These are phyloP conservation scores for Malbranchea cinnamomea DNA, from an alignment of 2,329 filamentous ascomycete genomes.

Conservation along the genomic window DNA sequence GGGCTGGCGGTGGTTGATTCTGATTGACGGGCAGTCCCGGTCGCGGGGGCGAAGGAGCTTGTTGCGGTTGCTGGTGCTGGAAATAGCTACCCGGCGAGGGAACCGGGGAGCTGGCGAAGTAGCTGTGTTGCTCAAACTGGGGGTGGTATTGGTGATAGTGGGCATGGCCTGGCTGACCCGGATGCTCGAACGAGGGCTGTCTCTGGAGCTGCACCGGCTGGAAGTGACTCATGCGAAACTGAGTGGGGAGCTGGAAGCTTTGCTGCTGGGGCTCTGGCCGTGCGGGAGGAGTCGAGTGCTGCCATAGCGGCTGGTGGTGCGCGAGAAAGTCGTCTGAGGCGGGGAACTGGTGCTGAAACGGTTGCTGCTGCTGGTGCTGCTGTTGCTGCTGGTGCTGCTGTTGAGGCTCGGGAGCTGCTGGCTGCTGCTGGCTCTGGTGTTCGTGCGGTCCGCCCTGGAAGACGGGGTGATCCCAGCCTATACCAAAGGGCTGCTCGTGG, in stretches of 20 bases:
- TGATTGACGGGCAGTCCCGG: too few species aligned
- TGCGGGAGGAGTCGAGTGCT: slow-evolving; percentile 11
- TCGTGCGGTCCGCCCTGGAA: slow-evolving; percentile 17
- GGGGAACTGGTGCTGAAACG: slow-evolving; percentile 20
- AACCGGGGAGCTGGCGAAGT: slow-evolving; percentile 13
- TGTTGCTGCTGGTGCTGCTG: slow-evolving; percentile 11
- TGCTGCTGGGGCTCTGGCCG: slow-evolving; percentile 12
- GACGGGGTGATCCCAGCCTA: slow-evolving; percentile 24
- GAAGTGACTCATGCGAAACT: slow-evolving; percentile 5
- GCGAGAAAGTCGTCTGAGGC: too few species aligned
- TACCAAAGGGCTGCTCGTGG: slow-evolving; percentile 18
- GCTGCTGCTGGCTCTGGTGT: slow-evolving; percentile 4
- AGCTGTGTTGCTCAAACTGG: slow-evolving; percentile 18
- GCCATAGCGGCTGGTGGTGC: slow-evolving; percentile 18
- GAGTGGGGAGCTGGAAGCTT: slow-evolving; percentile 5
- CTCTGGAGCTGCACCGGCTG: slow-evolving; percentile 10
- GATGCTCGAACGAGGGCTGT: slow-evolving; percentile 5
- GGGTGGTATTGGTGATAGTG: slow-evolving; percentile 21
- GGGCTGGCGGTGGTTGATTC: neutral
- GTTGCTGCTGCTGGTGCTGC: slow-evolving; percentile 13
- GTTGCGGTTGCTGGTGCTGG: slow-evolving; percentile 1
- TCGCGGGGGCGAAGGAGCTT: too few species aligned
- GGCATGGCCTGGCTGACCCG: slow-evolving; percentile 8
- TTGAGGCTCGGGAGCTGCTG: slow-evolving; percentile 10
- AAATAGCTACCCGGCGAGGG: slow-evolving; percentile 2